Evolutionary conservation across 148 eudicot genomes (phyloP).

Genomic region (Vaccinium macrocarpon): DNA sequence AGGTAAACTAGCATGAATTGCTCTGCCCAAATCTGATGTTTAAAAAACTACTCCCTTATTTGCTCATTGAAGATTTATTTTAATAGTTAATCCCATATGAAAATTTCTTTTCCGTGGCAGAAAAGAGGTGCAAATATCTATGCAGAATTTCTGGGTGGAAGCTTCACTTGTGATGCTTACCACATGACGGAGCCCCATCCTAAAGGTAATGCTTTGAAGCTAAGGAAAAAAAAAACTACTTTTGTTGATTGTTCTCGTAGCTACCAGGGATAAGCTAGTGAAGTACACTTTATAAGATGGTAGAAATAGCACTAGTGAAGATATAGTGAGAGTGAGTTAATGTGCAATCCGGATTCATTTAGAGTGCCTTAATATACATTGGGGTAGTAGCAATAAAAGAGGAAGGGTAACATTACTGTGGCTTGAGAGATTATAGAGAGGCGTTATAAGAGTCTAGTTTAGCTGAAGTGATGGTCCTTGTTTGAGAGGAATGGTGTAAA

Average conservation of each 20-base stretch:
- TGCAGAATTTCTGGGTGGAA: constrained; percentile 97
- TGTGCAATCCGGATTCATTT: neutral
- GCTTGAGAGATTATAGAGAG: neutral
- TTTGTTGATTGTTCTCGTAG: neutral
- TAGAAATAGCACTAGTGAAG: neutral
- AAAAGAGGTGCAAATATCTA: constrained; percentile 84
- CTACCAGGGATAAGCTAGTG: neutral
- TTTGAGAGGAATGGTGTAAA: neutral
- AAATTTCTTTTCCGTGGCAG: constrained; percentile 33
- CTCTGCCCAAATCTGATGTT: neutral
- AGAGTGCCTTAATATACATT: neutral
- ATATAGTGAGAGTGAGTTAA: neutral
- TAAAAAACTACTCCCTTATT: neutral
- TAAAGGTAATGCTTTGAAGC: constrained; percentile 47
- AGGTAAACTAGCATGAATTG: constrained; percentile 37
- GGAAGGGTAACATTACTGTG: neutral
- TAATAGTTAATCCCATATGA: neutral
- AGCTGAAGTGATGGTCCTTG: neutral
- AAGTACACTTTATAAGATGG: neutral
- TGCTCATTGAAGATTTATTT: neutral
- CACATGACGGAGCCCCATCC: constrained; percentile 99
- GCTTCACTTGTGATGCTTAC: constrained; percentile 95
- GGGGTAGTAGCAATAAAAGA: neutral
- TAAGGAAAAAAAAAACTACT: neutral
- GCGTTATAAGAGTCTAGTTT: neutral